These are phyloP conservation scores for Elsinoe fawcettii DNA, from an alignment of 2,329 filamentous ascomycete genomes.

Conservation along the genomic window DNA sequence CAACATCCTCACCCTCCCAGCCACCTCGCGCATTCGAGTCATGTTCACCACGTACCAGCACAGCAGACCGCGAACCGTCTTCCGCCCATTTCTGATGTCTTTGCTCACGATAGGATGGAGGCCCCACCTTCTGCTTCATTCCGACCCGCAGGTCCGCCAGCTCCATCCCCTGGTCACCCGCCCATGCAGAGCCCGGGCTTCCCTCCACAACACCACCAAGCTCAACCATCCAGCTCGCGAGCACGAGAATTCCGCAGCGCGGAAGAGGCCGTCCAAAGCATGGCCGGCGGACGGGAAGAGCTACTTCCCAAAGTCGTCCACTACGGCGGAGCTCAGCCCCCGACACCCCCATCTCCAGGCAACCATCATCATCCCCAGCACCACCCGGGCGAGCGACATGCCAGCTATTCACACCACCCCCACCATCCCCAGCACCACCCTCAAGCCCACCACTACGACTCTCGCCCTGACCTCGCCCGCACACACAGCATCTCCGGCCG, in stretches of 20 bases:
- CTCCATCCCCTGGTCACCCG: constrained; percentile 51
- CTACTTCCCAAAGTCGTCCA: constrained; percentile 89
- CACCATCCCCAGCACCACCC: constrained; percentile 20
- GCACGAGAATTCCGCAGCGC: constrained; percentile 87
- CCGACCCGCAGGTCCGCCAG: constrained; percentile 24
- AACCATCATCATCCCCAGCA: constrained; percentile 29
- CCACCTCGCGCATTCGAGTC: constrained; percentile 72
- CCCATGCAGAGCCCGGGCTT: constrained; percentile 73
- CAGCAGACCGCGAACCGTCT: constrained; percentile 85
- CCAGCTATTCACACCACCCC: constrained; percentile 19
- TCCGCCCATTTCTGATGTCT: constrained; percentile 90
- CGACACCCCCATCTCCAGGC: constrained; percentile 77
- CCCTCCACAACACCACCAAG: constrained; percentile 43
- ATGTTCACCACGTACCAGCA: constrained; percentile 84
- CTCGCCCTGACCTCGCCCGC: constrained; percentile 26
- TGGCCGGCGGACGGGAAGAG: constrained; percentile 87
- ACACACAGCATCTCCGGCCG: constrained; percentile 54
- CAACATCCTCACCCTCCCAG: constrained; percentile 66
- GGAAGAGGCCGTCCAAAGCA: constrained; percentile 84
- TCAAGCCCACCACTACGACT: constrained; percentile 29
- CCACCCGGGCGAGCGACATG: constrained; percentile 11
- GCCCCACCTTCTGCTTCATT: constrained; percentile 22
- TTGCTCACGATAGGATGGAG: constrained; percentile 65
- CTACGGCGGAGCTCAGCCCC: constrained; percentile 88
- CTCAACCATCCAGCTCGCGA: constrained; percentile 48